Percentiles rank a stretch among this genome's conserved stretches.
These are phyloP conservation scores for Talaromyces albobiverticillius DNA, from an alignment of 2,329 filamentous ascomycete genomes.

Conservation along the genomic window DNA sequence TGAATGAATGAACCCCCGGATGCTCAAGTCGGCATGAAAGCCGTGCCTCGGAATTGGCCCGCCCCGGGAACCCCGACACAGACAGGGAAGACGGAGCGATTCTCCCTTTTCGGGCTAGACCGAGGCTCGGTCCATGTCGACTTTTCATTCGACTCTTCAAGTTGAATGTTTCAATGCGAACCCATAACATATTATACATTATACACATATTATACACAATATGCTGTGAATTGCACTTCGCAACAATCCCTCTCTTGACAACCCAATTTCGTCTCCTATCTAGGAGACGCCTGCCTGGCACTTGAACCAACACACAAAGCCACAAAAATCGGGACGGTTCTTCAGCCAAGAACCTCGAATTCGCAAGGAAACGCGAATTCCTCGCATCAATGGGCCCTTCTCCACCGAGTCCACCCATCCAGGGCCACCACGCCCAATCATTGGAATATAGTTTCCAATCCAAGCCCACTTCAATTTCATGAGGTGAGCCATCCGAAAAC, in stretches of 20 bases:
- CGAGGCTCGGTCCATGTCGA: neutral
- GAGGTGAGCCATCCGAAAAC: neutral
- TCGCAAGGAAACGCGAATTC: neutral
- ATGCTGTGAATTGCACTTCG: too few relatives aligned
- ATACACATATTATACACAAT: too few relatives aligned
- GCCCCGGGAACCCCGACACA: neutral
- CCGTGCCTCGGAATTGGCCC: neutral
- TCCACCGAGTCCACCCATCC: neutral
- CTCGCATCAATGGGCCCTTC: neutral
- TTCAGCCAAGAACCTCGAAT: too few relatives aligned
- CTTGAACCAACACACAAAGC: too few relatives aligned
- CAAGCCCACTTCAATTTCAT: neutral
- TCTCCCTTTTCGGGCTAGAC: neutral
- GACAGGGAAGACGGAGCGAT: neutral
- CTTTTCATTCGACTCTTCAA: too few relatives aligned
- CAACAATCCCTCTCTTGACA: too few relatives aligned
- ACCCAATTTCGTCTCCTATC: too few relatives aligned
- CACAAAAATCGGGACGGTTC: too few relatives aligned
- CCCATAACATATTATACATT: too few relatives aligned
- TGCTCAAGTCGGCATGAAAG: slow-evolving; percentile 6
- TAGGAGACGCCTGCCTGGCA: too few relatives aligned
- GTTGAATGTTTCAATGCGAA: too few relatives aligned
- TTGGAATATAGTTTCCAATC: neutral
- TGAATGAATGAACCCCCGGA: too few relatives aligned
- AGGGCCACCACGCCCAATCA: neutral